Evolutionary conservation across 495 filamentous ascomycete genomes (phyloP), one percentile per base, ranked within the genome.

Genomic region (Ascobolus immersus): DNA sequence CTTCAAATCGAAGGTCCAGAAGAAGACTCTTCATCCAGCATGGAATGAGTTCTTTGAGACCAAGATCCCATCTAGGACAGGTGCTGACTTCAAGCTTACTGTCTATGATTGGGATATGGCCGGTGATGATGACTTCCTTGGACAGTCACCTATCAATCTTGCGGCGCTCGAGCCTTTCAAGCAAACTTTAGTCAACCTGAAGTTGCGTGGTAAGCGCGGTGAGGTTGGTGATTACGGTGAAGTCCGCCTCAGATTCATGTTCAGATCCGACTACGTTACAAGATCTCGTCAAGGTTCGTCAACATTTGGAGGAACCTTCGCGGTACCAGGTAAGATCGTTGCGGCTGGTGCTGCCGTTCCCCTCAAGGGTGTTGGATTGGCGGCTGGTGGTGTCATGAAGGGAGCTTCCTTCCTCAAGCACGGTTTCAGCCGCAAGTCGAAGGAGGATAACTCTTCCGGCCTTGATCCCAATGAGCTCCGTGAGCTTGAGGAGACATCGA

Each of bases 21-120:
- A 94, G 67, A 99, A 94, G 63, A 93, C 84, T 0, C 62, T 94
- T 8, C 71, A 84, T 40, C 86, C 86, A 6, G 64, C 70, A 0
- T 99, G 86, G 86, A 93, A 93, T 44, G 89, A 99, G 46, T 73
- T 67, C 47, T 94, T 94, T 48, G 86, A 93, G 46, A 61, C 74
- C 4, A 60, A 71, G 3, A 54, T 99, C 44, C 69, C 71, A 25
- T 84, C 77, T 3, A 58, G 86, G 21, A 90, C 79, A 6, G 80
- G 67, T 0, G 73, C 80, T n/a, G 60, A 81, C 9, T 86, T 94
- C 57, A 65, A 63, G 14, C 73, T 81, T 36, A 71, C 74, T 27
- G 66, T 93, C 5, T 86, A 73, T 48, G 86, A 99, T 49, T 99
- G 80, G 71, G 86, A 99, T 49, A 78, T 90, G 57, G 81, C 71